Conservation (phyloP, 208 protist genomes). For the Herpetomonas tarakana region DNA sequence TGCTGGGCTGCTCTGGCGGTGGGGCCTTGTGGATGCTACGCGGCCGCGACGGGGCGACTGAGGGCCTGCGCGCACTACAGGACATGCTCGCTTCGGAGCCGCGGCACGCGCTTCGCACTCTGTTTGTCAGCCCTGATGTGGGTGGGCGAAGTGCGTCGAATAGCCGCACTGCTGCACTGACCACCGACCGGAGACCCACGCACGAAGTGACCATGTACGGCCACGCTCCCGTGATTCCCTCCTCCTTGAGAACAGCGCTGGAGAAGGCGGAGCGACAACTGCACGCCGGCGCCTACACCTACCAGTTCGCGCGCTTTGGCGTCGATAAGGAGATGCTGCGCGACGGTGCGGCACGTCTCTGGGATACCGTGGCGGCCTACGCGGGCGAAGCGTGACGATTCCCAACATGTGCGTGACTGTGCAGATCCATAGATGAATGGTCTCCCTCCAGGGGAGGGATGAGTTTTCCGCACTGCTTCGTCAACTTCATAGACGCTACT, state of each 20-base stretch:
- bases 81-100: slow-evolving; percentile 24
- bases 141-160: background rate
- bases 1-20: background rate
- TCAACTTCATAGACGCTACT: too few species aligned
- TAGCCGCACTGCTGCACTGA: background rate
- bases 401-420: too few species aligned
- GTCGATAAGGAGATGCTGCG: slow-evolving; percentile 42
- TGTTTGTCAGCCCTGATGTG: slow-evolving; percentile 29
- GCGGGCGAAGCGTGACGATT: background rate
- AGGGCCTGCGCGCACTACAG: slow-evolving; percentile 52
- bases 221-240: slow-evolving; percentile 34
- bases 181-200: background rate
- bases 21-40: slow-evolving; percentile 50
- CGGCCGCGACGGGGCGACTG: slow-evolving; percentile 21
- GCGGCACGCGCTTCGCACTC: slow-evolving; percentile 15
- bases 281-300: slow-evolving; percentile 49
- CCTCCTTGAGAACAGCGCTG: slow-evolving; percentile 26
- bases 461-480: too few species aligned
- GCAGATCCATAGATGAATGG: too few species aligned
- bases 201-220: slow-evolving; percentile 48
- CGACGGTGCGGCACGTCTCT: slow-evolving; percentile 41
- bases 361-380: slow-evolving; percentile 63
- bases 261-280: slow-evolving; percentile 44
- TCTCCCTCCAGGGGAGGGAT: too few species aligned
- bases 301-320: slow-evolving; percentile 72